A percentile compares a stretch with the other conserved stretches of the same genome.
phyloP scores from a whole-genome alignment of 1,139 yeast genomes.

The Candida glucosophila region DNA sequence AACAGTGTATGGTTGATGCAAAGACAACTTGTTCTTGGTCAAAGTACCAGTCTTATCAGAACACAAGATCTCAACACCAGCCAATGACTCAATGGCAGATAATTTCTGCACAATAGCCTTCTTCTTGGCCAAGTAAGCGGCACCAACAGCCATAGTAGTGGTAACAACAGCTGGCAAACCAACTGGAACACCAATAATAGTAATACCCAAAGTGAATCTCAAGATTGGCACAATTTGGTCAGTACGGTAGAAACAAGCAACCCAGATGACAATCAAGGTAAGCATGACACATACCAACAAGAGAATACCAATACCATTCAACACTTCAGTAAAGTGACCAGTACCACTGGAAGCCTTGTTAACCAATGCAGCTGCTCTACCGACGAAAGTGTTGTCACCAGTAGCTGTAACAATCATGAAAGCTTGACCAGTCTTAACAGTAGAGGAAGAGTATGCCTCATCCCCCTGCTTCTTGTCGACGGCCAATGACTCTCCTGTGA shows the following conservation, averaged over 20 bases:
- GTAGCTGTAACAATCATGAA: slow-evolving; percentile 93
- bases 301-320: slow-evolving; percentile 95
- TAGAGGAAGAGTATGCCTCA: slow-evolving; percentile 84
- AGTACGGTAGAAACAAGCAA: slow-evolving; percentile 92
- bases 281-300: slow-evolving; percentile 82
- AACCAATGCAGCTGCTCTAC: slow-evolving; percentile 95
- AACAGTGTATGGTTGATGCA: slow-evolving; percentile 98
- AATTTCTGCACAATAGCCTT: slow-evolving; percentile 97
- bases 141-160: slow-evolving; percentile 99
- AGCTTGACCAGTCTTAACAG: slow-evolving; percentile 96
- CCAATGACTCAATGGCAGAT: slow-evolving; percentile 96
- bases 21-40: slow-evolving; percentile 93
- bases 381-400: slow-evolving; percentile 88
- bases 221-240: slow-evolving; percentile 81
- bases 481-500: slow-evolving; percentile 97
- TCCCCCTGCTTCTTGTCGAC: slow-evolving; percentile 91
- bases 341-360: slow-evolving; percentile 90
- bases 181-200: slow-evolving; percentile 99
- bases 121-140: slow-evolving; percentile 97
- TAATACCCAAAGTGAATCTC: slow-evolving; percentile 91
- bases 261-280: slow-evolving; percentile 87
- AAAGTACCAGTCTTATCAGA: slow-evolving; percentile 99
- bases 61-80: slow-evolving; percentile 98
- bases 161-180: slow-evolving; percentile 99
- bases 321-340: slow-evolving; percentile 97